Evolutionary conservation across 371 early-diverging fungal species (phyloP), one percentile per base, ranked within the genome.

Genomic region (Polyrhizophydium stewartii): DNA sequence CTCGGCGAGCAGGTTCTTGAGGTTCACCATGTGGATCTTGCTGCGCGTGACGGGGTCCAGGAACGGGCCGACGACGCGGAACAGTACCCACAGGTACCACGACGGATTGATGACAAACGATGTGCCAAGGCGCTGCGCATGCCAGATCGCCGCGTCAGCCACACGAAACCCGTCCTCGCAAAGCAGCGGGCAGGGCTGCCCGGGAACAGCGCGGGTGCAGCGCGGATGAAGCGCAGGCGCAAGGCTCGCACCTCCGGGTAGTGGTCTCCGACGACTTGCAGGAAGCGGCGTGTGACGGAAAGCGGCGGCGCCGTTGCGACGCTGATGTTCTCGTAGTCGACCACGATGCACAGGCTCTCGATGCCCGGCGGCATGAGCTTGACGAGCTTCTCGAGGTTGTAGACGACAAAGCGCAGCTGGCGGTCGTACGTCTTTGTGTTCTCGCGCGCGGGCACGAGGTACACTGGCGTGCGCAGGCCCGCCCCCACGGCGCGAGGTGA

Each of bases 41-140:
- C 75, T 72, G 53, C 84, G 85, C n/a, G 95, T 94, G 43, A 93
- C 90, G 13, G 93, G 92, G 68, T 96, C 93, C 64, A 96, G 82
- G 63, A 94, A 93, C 0, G 94, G 94, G 7, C 88, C 82, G 32
- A 95, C 80, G 25, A 92, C 31, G 66, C 85, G 86, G 64, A 88
- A 92, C 30, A 91, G 87, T 40, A 86, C 76, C 63, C 84, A 84
- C 67, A 94, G 89, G 68, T 89, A 86, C 84, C 89, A 89, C 24
- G 92, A 90, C 35, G 93, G 91, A 24, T 69, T 66, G 38, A 66
- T 24, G 28, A 65, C 31, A 38, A 61, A 37, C 22, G 61, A 55
- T 5, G 49, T 16, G 7, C 33, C 55, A 13, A 59, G 45, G 38
- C 55, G 49, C 59, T 63, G 53, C 7, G 3, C 35, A 3, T n/a